Evolutionary conservation across 2,329 filamentous ascomycete genomes (phyloP).

Genomic region (Macrophomina pseudophaseolina): DNA sequence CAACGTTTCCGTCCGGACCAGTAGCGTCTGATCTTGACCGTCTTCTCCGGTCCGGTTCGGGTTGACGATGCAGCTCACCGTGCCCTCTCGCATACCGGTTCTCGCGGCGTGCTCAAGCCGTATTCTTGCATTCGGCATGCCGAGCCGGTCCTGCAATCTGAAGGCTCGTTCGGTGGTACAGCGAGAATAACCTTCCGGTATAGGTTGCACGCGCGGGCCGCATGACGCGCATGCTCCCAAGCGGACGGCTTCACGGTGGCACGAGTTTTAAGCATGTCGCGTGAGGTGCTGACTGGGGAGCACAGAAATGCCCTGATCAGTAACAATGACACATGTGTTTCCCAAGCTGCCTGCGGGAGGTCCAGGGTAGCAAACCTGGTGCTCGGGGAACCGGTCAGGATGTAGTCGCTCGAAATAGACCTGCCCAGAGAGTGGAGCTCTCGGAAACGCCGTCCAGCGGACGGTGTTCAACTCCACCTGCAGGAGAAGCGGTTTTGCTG

Average conservation of each 20-base stretch:
- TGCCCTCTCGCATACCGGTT: not conserved
- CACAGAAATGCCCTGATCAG: not conserved
- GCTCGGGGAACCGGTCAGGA: not conserved
- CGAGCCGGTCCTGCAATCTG: not conserved
- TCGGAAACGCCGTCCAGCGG: not conserved
- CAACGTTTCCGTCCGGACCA: not conserved
- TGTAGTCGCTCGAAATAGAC: constrained; percentile 10
- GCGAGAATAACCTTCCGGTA: constrained; percentile 2
- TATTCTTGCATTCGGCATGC: constrained; percentile 1
- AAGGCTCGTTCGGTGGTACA: not conserved
- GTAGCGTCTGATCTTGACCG: too few relatives aligned
- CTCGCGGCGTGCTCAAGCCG: not conserved
- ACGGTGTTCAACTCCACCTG: not conserved
- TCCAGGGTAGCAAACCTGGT: not conserved
- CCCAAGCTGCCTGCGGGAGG: not conserved
- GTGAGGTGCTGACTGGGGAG: not conserved
- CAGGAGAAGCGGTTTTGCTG: not conserved
- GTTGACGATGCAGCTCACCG: too few relatives aligned
- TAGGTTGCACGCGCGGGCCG: not conserved
- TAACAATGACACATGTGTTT: not conserved
- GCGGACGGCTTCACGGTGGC: not conserved
- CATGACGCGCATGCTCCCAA: not conserved
- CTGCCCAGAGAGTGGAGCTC: not conserved
- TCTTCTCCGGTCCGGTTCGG: too few relatives aligned
- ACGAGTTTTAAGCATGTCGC: constrained; percentile 3